Conservation (phyloP, 768 basidiomycete species). For the Albatrellus ellisii region DNA sequence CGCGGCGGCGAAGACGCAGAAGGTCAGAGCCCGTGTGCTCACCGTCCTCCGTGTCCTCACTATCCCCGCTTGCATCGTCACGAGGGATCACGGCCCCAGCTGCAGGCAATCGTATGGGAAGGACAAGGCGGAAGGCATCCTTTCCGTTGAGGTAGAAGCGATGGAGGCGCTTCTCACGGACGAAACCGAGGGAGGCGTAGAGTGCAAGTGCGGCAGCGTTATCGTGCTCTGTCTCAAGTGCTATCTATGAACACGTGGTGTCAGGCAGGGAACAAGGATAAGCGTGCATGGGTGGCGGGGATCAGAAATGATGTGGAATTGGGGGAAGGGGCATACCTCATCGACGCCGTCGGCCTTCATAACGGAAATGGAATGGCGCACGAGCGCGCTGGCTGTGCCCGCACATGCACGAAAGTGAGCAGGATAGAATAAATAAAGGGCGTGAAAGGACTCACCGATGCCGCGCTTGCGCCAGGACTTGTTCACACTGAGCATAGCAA, state of each 20-base stretch:
- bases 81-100: background rate
- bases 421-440: background rate
- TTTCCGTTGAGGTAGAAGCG: conserved; percentile 97
- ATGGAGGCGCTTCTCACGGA: conserved; percentile 87
- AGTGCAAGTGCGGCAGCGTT: conserved; percentile 79
- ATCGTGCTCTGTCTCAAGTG: conserved; percentile 94
- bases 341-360: conserved; percentile 79
- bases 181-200: conserved; percentile 89
- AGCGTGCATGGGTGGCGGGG: conserved; percentile 17
- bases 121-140: conserved; percentile 81
- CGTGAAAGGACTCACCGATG: conserved; percentile 51
- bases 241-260: conserved; percentile 43
- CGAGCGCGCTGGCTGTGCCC: conserved; percentile 33
- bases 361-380: conserved; percentile 65
- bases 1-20: conserved; percentile 8
- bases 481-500: conserved; percentile 93
- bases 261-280: background rate
- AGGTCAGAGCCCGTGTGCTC: background rate
- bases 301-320: too few species aligned
- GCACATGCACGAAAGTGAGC: conserved; percentile 19
- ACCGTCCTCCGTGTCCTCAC: background rate
- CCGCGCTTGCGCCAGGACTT: conserved; percentile 80
- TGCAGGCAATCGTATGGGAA: conserved; percentile 31
- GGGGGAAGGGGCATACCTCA: conserved; percentile 55
- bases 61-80: background rate